Percentiles rank a stretch among this genome's conserved stretches.
Conservation (phyloP, 495 filamentous ascomycete species). For the Bacidia rubella region DNA sequence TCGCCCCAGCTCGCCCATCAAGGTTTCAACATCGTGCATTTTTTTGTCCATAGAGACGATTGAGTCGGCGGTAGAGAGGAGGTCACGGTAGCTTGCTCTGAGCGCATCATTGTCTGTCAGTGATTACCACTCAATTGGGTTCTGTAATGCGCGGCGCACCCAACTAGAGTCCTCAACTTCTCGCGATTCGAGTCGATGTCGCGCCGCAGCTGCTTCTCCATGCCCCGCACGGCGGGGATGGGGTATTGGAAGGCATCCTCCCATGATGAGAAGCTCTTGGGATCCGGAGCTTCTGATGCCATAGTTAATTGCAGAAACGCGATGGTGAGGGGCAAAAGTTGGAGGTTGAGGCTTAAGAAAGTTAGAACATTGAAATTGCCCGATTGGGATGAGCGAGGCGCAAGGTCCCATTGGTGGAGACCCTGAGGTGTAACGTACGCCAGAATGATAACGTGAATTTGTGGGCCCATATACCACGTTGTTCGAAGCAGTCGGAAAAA, state of each 20-base stretch:
- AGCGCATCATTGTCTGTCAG: constrained; percentile 2
- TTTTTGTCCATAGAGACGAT: constrained; percentile 79
- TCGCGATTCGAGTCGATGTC: constrained; percentile 70
- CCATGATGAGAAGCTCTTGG: constrained; percentile 46
- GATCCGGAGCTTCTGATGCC: constrained; percentile 44
- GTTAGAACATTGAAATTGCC: neutral
- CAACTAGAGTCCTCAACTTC: constrained; percentile 80
- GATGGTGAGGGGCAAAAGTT: neutral
- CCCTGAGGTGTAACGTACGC: no score
- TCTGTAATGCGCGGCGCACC: constrained; percentile 46
- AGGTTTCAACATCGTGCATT: constrained; percentile 58
- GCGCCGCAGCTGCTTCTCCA: constrained; percentile 49
- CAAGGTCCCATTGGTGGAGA: neutral
- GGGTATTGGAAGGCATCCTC: constrained; percentile 56
- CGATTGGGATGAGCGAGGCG: neutral
- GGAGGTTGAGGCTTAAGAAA: neutral
- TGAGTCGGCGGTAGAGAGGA: constrained; percentile 81
- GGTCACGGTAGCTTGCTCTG: constrained; percentile 82
- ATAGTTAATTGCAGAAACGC: constrained; percentile 22
- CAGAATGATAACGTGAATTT: no score
- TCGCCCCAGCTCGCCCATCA: constrained; percentile 56
- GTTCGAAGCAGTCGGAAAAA: no score
- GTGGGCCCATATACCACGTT: no score
- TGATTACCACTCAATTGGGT: no score
- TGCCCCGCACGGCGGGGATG: constrained; percentile 45